Base-by-base conservation (phyloP, 306 rosid genomes). In the Vicia villosa region DNA sequence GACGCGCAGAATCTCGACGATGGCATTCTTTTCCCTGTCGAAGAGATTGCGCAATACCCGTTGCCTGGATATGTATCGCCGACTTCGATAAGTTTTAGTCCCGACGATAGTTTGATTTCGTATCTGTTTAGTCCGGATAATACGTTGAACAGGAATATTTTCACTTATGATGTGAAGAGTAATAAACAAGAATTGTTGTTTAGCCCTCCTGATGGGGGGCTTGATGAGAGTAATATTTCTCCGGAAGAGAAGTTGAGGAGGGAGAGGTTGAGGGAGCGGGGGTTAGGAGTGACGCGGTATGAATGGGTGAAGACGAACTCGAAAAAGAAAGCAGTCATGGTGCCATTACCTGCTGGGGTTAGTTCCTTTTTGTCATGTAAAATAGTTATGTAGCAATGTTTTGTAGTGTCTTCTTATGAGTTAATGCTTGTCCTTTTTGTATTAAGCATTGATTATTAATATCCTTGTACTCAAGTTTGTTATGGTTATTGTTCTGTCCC, bases 301-400 rank as follows among this genome's bases (percentile, higher is more conserved):
- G 99, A 94, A 75, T 94, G 99, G 99, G 84, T 91, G 77, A 94
- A 94, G 74, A 77, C 89, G 15, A 82, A 84, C 82, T 66, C 88
- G 0, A 82, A 74, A 67, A 86, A 56, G 82, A 94, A 86, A 77
- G 76, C 84, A 59, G 79, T 91, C 65, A 79, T 94, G 88, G 99
- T 89, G 80, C 97, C 97, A 14, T 87, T 91, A 86, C 99, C 99
- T 60, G 85, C 87, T 24, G 99, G 99, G 97, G 99, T 94, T 70
- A 55, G 97, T 83, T 77, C 59, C 74, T 56, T 50, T 47, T 38
- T 43, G 70, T 55, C 75, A 30, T 74, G 24, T 40, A 15, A 56
- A 59, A 51, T 4, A 41, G 30, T 21, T 66, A 9, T n/a, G n/a
- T 56, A 8, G 10, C 37, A 34, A 34, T 65, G 45, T 66, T 60